phyloP scores from a whole-genome alignment of 441 rosid genomes.

The Lepidium campestre region DNA sequence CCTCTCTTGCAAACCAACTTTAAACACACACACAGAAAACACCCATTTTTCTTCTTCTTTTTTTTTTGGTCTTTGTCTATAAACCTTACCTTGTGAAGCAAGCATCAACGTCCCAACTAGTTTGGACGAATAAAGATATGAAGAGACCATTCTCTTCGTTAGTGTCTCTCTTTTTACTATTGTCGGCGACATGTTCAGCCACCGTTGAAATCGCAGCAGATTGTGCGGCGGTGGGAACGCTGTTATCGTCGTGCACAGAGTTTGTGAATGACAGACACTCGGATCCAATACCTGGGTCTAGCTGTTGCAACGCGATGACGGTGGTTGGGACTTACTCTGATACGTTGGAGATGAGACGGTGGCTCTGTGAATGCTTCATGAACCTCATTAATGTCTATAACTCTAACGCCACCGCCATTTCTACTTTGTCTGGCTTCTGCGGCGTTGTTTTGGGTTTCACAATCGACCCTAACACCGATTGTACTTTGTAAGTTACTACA shows the following conservation, averaged over 20 bases:
- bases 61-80: background rate
- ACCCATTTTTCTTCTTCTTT: background rate
- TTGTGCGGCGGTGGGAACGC: constrained; percentile 51
- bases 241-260: constrained; percentile 51
- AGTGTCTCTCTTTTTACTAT: background rate
- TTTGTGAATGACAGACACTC: constrained; percentile 61
- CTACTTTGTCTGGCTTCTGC: constrained; percentile 75
- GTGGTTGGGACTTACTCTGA: constrained; percentile 41
- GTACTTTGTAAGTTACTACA: constrained; percentile 38
- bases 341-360: constrained; percentile 27
- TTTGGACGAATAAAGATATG: background rate
- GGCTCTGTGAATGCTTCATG: constrained; percentile 59
- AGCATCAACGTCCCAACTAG: background rate
- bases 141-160: background rate
- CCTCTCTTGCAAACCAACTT: constrained; percentile 26
- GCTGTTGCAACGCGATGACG: constrained; percentile 63
- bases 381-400: constrained; percentile 40
- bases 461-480: constrained; percentile 58
- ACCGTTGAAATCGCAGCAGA: constrained; percentile 26
- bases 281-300: constrained; percentile 65
- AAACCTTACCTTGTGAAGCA: constrained; percentile 1
- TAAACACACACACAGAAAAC: constrained; percentile 4
- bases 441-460: constrained; percentile 61
- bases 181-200: constrained; percentile 20
- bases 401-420: constrained; percentile 60